These are phyloP conservation scores for Talaromyces stipitatus DNA, from an alignment of 495 filamentous ascomycete genomes.

Conservation along the genomic window DNA sequence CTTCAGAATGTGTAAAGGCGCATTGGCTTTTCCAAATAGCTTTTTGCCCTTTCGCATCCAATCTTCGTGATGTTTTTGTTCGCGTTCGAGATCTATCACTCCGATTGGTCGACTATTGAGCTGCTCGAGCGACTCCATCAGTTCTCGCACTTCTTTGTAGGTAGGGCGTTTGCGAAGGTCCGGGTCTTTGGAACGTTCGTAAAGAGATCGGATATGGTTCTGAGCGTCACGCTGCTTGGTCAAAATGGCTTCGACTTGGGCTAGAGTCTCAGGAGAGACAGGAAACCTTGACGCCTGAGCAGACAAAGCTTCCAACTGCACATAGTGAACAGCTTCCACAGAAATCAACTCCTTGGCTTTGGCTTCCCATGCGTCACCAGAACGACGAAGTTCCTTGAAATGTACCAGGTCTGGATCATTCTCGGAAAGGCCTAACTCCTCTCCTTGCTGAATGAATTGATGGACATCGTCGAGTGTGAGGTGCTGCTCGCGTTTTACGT, in stretches of 20 bases:
- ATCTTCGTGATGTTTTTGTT: constrained; percentile 93
- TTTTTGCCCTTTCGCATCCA: constrained; percentile 99
- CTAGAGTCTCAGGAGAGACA: constrained; percentile 72
- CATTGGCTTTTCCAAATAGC: constrained; percentile 96
- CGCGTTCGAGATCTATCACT: constrained; percentile 87
- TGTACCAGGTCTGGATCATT: constrained; percentile 68
- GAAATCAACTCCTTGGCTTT: constrained; percentile 92
- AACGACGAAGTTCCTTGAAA: constrained; percentile 65
- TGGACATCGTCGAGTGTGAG: constrained; percentile 69
- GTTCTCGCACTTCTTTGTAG: constrained; percentile 83
- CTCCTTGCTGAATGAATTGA: constrained; percentile 67
- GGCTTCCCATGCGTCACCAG: constrained; percentile 81
- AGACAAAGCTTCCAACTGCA: constrained; percentile 87
- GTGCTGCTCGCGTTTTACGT: constrained; percentile 50
- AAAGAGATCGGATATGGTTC: constrained; percentile 72
- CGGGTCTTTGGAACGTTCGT: constrained; percentile 63
- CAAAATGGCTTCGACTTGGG: constrained; percentile 81
- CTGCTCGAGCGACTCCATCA: constrained; percentile 78
- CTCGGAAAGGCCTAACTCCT: constrained; percentile 65
- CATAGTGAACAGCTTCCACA: constrained; percentile 83
- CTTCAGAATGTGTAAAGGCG: constrained; percentile 87
- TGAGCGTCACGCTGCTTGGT: constrained; percentile 95
- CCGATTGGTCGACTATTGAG: constrained; percentile 87
- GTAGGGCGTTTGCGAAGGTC: constrained; percentile 75
- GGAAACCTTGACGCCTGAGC: constrained; percentile 69